Evolutionary conservation across 306 rosid species (phyloP), one percentile per base, ranked within the genome.

Genomic region (Ziziphus jujuba): DNA sequence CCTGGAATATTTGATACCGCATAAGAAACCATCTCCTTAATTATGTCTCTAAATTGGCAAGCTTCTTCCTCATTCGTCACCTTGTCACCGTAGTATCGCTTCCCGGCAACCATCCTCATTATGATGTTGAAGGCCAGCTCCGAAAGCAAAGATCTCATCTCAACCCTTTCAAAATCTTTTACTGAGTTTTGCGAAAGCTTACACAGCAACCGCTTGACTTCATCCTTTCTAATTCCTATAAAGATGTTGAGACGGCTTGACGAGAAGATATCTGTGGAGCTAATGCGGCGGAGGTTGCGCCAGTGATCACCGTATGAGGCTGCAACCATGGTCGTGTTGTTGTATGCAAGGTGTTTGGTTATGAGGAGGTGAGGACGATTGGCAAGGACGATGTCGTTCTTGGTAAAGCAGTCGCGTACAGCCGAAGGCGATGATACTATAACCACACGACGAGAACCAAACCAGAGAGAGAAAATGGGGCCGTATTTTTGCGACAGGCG

Each of bases 241-340:
- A 20, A 50, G 7, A 50, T 50, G 55, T 6, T 20, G 55, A 50
- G 52, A 22, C 66, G 66, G 19, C 17, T 38, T 1, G 72, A 56
- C 16, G 83, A 84, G 59, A 84, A 73, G 28, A 84, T 77, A 68
- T 84, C 88, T 5, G 77, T 9, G 2, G 83, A 33, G 36, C 75
- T 35, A 0, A 84, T 80, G 9, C 85, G 88, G 4, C 88, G 88
- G 0, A 77, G 12, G 72, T 84, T 85, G 28, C 90, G 87, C 90
- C 87, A 85, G 52, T 79, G 87, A 24, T 82, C 87, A 16, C 87
- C 85, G 28, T 82, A 72, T 0, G 87, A 50, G 0, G 90, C 3
- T 3, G 62, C 0, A 0, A 61, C 2, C 0, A 85, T 4, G 0
- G 33, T 61, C 70, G 85, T 77, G 52, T 70, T 5, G 70, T 82